Evolutionary conservation across 2,329 filamentous ascomycete genomes (phyloP).

Genomic region (Fusarium albosuccineum): DNA sequence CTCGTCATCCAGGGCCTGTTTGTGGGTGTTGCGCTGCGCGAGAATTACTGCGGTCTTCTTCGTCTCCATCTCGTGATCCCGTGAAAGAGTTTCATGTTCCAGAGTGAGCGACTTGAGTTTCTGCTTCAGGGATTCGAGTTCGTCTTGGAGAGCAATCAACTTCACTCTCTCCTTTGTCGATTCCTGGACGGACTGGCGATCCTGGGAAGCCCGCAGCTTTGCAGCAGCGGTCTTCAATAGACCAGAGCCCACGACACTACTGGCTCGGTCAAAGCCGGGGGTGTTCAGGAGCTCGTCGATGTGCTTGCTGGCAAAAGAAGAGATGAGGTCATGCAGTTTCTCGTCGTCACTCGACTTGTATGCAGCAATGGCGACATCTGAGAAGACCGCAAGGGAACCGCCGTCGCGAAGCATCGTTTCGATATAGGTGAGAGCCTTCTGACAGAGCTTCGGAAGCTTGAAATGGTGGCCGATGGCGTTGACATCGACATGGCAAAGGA

Average conservation of each 20-base stretch:
- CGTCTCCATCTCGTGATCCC: background rate
- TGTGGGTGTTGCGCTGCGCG: background rate
- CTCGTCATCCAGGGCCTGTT: background rate
- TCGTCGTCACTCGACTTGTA: slow-evolving; percentile 8
- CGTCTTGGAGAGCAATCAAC: background rate
- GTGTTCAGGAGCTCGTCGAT: background rate
- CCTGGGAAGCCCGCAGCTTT: background rate
- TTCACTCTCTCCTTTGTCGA: background rate
- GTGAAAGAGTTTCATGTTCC: background rate
- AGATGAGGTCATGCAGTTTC: background rate
- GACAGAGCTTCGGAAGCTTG: slow-evolving; percentile 26
- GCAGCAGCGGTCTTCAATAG: background rate
- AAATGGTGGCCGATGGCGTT: slow-evolving; percentile 43
- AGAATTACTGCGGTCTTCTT: background rate
- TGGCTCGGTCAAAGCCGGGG: background rate
- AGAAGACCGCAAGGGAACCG: background rate
- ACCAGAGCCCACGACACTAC: background rate
- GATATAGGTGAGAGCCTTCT: slow-evolving; percentile 26
- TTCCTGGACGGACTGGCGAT: background rate
- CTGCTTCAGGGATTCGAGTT: background rate
- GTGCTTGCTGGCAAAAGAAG: background rate
- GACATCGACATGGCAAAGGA: slow-evolving; percentile 36
- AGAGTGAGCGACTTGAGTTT: background rate
- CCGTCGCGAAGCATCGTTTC: background rate
- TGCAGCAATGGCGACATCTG: background rate